Evolutionary conservation across 805 yeast genomes (phyloP), one percentile per base, ranked within the genome.

Genomic region (Cyberlindnera galapagoensis): DNA sequence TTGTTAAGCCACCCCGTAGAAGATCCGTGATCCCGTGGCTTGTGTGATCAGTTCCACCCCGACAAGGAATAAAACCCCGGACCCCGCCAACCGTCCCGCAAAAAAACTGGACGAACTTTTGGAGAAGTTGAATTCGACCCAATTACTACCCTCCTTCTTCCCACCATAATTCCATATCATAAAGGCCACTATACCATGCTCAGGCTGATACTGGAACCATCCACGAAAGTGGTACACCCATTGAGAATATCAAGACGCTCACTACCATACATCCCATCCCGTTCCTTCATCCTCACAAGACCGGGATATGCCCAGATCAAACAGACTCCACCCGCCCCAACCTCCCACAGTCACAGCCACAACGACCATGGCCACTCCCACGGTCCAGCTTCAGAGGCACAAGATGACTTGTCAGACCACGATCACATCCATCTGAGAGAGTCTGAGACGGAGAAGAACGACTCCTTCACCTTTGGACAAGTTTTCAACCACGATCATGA

Each of bases 401-500:
- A 34, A 26, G 13, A 13, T 7, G 48, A 42, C 16, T 31, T 43
- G 11, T 35, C 36, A 6, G 58, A 54, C 28, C 60, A 61, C 40
- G 63, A 60, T 21, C 71, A 65, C 42, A 49, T 62, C 16, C 69
- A 64, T 43, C 35, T 65, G 31, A 54, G 58, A 24, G 59, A 59
- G 36, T 64, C 69, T 3, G 71, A 66, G 40, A 57, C 65, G 0
- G 69, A 64, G 36, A 35, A 47, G 17, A 66, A 64, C 40, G 71
- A 66, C 36, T 47, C 57, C 6, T 52, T 56, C 39, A 47, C 51
- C 6, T 52, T 63, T 36, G 68, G 67, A 16, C 46, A 56, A 24
- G 46, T 56, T 30, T 23, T 47, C 17, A n/a, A n/a, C n/a, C 36
- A 39, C 21, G 40, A 40, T 6, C 54, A 54, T 30, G 57, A 57